A percentile compares a stretch with the other conserved stretches of the same genome.
Evolutionary conservation across 257 asterid species (phyloP).

Genomic region (Rauvolfia tetraphylla): DNA sequence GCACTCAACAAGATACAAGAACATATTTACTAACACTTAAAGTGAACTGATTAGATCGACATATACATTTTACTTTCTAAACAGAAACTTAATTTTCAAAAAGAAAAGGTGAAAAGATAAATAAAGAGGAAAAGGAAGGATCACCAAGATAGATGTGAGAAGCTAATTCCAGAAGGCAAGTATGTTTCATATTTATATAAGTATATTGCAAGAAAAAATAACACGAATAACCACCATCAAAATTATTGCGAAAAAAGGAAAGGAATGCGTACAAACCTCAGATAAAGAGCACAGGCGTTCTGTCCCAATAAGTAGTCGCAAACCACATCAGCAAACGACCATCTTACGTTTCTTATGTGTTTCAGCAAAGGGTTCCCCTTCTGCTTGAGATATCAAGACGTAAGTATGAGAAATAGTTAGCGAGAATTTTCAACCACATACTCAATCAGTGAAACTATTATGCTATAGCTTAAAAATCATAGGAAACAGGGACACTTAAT

Average conservation of each 20-base stretch:
- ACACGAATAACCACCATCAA: not conserved
- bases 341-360: slow-evolving; percentile 86
- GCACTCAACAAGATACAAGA: not conserved
- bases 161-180: not conserved
- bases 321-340: slow-evolving; percentile 81
- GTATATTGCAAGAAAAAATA: not conserved
- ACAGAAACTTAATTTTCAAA: not conserved
- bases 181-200: not conserved
- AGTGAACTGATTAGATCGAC: not conserved
- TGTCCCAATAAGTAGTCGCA: slow-evolving; percentile 83
- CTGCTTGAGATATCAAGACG: slow-evolving; percentile 40
- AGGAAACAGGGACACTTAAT: not conserved
- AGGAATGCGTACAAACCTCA: slow-evolving; percentile 49
- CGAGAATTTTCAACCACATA: not conserved
- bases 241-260: not conserved
- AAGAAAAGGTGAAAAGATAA: not conserved
- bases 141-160: not conserved
- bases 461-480: too few species aligned
- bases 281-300: slow-evolving; percentile 78
- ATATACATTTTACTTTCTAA: not conserved
- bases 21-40: not conserved
- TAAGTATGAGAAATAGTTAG: not conserved
- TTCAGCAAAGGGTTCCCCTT: slow-evolving; percentile 95
- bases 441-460: not conserved
- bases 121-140: not conserved